Conservation (phyloP, 2,329 filamentous ascomycete genomes). For the Botryotinia calthae region DNA sequence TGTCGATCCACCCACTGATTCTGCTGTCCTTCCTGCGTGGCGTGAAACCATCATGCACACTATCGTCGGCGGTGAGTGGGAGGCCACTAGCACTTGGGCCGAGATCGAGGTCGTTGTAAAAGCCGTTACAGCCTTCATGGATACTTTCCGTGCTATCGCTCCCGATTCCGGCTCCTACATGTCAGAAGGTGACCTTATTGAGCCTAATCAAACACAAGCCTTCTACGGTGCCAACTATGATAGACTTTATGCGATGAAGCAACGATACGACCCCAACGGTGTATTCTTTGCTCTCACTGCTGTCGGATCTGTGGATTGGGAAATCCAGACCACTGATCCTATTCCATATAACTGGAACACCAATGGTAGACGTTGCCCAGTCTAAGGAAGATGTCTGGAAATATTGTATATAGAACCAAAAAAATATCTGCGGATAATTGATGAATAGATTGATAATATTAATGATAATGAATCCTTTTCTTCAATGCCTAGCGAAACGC, state of each 20-base stretch:
- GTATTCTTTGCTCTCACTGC: conserved; percentile 27
- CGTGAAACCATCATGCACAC: conserved; percentile 25
- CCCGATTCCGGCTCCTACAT: conserved; percentile 20
- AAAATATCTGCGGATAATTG: background rate
- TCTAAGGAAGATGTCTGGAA: background rate
- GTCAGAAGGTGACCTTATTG: conserved; percentile 20
- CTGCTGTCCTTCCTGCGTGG: conserved; percentile 41
- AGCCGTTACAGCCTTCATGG: conserved; percentile 26
- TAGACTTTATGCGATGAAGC: conserved; percentile 29
- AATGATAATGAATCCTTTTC: background rate
- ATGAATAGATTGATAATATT: background rate
- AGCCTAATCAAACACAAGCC: conserved; percentile 20
- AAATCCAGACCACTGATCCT: conserved; percentile 22
- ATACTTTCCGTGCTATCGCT: conserved; percentile 23
- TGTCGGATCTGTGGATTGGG: conserved; percentile 41
- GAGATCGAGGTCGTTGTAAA: conserved; percentile 46
- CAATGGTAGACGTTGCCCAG: conserved; percentile 12
- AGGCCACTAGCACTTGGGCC: conserved; percentile 43
- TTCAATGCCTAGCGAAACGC: background rate
- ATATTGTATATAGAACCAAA: background rate
- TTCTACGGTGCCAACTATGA: conserved; percentile 43
- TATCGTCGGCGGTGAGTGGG: conserved; percentile 23
- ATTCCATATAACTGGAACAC: conserved; percentile 22
- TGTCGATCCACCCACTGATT: conserved; percentile 25
- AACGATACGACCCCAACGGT: conserved; percentile 24